Base-by-base conservation (phyloP, 345 rosid genomes). In the Acer campestre region DNA sequence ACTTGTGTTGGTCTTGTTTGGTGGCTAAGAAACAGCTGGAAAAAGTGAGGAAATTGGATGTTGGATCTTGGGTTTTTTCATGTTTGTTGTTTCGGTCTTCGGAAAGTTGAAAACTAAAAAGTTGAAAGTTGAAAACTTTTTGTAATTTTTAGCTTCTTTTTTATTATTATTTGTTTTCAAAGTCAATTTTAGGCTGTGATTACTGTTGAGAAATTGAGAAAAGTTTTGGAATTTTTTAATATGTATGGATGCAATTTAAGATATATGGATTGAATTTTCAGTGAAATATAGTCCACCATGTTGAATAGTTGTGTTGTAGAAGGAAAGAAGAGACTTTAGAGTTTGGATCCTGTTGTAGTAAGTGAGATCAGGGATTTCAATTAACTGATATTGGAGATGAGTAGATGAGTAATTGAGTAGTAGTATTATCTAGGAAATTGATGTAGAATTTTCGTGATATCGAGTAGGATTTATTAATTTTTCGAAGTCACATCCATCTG, bases 21-120 rank as follows among this genome's bases (percentile, higher is more conserved):
- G 75, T 65, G 68, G 73, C 62, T 48, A 72, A 65, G 75, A 77
- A 79, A 70, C 35, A 42, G 53, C 68, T 59, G 69, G 51, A 31
- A 75, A 67, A 67, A 17, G 51, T 20, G 58, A 29, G 68, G 68
- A n/a, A 78, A 62, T 11, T 73, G 68, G 68, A 78, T 65, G 44
- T 76, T 62, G 70, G 87, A 82, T 82, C 80, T 68, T 70, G 63
- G 20, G 48, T 66, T 76, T 64, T 76, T 64, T 46, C 56, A 38
- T 49, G 56, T 16, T 56, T 29, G 12, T 22, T 27, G 23, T 20
- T 70, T 46, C 23, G 27, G 35, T 68, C 70, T 61, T 25, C 46
- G 29, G 29, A 55, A 56, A 55, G 49, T 6, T 61, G 16, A 27
- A 14, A 46, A 46, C 13, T 46, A 9, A 46, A 46, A 46, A 46